Percentiles rank a stretch among this genome's conserved stretches.
Evolutionary conservation across 495 filamentous ascomycete genomes (phyloP).

Genomic region (Bombardia bombarda): DNA sequence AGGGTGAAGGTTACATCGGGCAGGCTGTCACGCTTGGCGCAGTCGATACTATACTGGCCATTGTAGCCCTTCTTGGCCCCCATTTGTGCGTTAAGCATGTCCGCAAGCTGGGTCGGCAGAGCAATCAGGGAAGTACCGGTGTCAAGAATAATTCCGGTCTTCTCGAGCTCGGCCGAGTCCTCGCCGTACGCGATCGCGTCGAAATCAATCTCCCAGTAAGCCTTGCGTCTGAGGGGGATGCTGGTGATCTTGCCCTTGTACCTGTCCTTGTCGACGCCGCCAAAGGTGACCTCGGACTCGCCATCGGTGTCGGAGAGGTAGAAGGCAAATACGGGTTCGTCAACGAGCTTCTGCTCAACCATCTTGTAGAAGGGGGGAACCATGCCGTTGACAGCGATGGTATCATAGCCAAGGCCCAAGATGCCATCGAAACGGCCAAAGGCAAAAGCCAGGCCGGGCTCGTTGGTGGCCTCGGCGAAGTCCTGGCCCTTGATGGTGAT

Average conservation of each 20-base stretch:
- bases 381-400: slow-evolving; percentile 92
- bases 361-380: slow-evolving; percentile 94
- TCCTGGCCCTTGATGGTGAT: slow-evolving; percentile 76
- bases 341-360: slow-evolving; percentile 79
- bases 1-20: slow-evolving; percentile 88
- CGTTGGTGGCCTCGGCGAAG: slow-evolving; percentile 90
- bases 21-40: slow-evolving; percentile 68
- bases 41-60: slow-evolving; percentile 93
- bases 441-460: slow-evolving; percentile 95
- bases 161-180: slow-evolving; percentile 74
- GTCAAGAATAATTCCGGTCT: slow-evolving; percentile 94
- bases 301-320: slow-evolving; percentile 73
- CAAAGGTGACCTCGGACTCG: slow-evolving; percentile 83
- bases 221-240: slow-evolving; percentile 93
- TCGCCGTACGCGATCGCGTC: slow-evolving; percentile 85
- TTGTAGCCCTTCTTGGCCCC: slow-evolving; percentile 95
- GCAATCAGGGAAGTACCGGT: slow-evolving; percentile 98
- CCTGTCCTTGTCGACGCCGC: slow-evolving; percentile 79
- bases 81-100: slow-evolving; percentile 96
- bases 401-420: slow-evolving; percentile 88
- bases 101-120: slow-evolving; percentile 83
- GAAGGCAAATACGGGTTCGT: slow-evolving; percentile 93
- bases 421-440: slow-evolving; percentile 99
- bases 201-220: slow-evolving; percentile 99
- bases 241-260: slow-evolving; percentile 86